Evolutionary conservation across 164 flowering plant genomes (phyloP).

Genomic region (Magnolia kwangsiensis): DNA sequence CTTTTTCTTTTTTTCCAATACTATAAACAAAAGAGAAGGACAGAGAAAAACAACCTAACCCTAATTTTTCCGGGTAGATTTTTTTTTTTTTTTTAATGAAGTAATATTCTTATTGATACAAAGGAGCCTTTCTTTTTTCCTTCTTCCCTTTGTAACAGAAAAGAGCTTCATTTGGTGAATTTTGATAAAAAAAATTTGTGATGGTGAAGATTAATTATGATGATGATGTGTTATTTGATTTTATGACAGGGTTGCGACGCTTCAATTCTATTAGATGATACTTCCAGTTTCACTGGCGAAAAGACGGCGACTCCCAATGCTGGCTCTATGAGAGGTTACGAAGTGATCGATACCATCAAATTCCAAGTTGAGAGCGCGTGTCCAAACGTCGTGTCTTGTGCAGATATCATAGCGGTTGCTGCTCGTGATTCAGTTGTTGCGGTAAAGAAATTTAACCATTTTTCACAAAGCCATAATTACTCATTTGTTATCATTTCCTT

Average conservation of each 20-base stretch:
- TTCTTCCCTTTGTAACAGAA: no score
- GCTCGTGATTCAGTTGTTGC: constrained; percentile 15
- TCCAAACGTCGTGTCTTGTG: constrained; percentile 13
- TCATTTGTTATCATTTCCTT: no score
- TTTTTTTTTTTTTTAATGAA: no score
- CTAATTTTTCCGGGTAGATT: no score
- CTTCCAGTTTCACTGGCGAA: constrained; percentile 13
- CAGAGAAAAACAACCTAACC: no score
- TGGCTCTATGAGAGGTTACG: constrained; percentile 9
- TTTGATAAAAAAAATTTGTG: no score
- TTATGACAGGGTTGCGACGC: constrained; percentile 12
- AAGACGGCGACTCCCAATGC: constrained; percentile 8
- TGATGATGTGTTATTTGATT: neutral
- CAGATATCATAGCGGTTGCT: constrained; percentile 12
- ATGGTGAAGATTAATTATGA: neutral
- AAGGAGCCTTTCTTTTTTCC: no score
- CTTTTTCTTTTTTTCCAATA: no score
- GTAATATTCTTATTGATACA: no score
- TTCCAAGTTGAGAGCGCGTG: constrained; percentile 7
- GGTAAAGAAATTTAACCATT: neutral
- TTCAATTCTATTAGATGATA: constrained; percentile 12
- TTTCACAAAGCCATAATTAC: neutral
- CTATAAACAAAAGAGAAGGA: no score
- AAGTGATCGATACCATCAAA: constrained; percentile 14
- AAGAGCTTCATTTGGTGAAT: no score